Conservation (phyloP, 2,329 filamentous ascomycete species). For the Hypoxylon sp. region DNA sequence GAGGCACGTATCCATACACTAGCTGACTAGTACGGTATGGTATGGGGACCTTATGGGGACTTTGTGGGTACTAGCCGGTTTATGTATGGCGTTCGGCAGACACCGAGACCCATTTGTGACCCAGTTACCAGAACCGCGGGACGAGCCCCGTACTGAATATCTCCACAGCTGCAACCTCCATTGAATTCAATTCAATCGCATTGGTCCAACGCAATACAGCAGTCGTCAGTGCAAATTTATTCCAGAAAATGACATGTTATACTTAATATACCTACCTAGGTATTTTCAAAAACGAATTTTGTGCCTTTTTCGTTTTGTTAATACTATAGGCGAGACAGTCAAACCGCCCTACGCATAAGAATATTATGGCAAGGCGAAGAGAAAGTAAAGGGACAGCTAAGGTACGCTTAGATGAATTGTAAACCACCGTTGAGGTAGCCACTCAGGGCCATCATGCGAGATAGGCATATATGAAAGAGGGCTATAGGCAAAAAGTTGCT, state of each 20-base stretch:
- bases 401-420: neutral
- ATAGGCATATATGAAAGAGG: neutral
- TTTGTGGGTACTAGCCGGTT: constrained; percentile 7
- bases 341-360: neutral
- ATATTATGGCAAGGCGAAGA: neutral
- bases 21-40: neutral
- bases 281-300: neutral
- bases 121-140: constrained; percentile 37
- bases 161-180: constrained; percentile 15
- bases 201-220: constrained; percentile 3
- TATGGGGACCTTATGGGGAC: neutral
- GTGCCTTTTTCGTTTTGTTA: neutral
- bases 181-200: constrained; percentile 1
- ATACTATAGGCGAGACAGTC: neutral
- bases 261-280: neutral
- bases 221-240: neutral
- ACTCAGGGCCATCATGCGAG: neutral
- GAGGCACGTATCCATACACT: constrained; percentile 1
- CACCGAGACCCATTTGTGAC: constrained; percentile 15
- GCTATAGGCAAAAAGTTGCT: neutral
- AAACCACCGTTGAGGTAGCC: neutral
- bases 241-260: neutral
- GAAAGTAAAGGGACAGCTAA: too few species aligned
- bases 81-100: constrained; percentile 15
- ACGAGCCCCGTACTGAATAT: constrained; percentile 12